These are phyloP conservation scores for Jackrogersella multiformis DNA, from an alignment of 495 filamentous ascomycete species.

Conservation along the genomic window DNA sequence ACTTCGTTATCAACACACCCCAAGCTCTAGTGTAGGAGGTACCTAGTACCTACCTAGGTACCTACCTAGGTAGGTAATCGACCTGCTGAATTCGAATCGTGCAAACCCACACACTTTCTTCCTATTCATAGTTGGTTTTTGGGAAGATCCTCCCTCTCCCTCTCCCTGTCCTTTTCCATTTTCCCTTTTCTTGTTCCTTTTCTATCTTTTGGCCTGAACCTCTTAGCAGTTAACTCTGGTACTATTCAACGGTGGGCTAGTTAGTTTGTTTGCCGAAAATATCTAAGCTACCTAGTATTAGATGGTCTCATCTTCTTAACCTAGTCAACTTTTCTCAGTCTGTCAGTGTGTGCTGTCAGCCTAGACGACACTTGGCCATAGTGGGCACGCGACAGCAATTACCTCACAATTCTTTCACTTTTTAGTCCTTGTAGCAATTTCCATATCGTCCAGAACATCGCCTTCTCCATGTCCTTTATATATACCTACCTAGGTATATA, in stretches of 20 bases:
- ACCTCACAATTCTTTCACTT: conserved; percentile 1
- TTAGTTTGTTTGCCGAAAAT: background rate
- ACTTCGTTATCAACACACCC: conserved; percentile 11
- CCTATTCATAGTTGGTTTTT: conserved; percentile 24
- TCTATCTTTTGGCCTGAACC: too few species aligned
- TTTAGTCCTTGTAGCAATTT: background rate
- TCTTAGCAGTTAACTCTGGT: too few species aligned
- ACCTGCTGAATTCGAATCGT: conserved; percentile 37
- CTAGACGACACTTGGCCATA: conserved; percentile 5
- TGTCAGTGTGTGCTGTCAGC: conserved; percentile 3
- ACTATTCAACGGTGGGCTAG: background rate
- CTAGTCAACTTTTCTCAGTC: background rate
- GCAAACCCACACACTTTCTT: conserved; percentile 29
- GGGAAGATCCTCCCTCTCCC: conserved; percentile 29
- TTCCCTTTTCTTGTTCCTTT: conserved; percentile 5
- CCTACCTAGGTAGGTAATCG: too few species aligned
- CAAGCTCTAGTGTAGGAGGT: conserved; percentile 23
- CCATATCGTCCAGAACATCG: background rate
- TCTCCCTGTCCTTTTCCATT: conserved; percentile 1
- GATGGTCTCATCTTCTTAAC: conserved; percentile 18
- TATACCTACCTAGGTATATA: conserved; percentile 17
- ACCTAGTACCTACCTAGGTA: too few species aligned
- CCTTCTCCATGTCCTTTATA: conserved; percentile 11
- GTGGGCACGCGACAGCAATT: conserved; percentile 36
- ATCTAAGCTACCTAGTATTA: background rate